Conservation (phyloP, 208 protist species). For the Naegleria lovaniensis region DNA sequence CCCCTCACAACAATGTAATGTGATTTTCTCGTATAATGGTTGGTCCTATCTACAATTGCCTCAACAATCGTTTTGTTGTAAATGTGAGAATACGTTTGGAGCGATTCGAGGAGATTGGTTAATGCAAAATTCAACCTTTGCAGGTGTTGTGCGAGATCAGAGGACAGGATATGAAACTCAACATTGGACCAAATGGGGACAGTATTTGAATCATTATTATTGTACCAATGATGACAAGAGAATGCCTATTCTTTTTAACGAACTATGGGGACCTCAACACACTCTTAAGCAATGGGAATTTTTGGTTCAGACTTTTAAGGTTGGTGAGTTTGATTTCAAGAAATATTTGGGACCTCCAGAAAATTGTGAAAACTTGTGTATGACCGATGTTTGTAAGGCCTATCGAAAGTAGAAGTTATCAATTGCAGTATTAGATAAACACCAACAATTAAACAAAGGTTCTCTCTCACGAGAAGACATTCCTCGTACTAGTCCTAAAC, state of each 20-base stretch:
- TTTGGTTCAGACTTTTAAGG: background rate
- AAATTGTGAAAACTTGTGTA: background rate
- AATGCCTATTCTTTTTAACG: background rate
- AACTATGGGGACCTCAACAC: background rate
- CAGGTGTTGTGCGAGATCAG: background rate
- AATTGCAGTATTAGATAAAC: too few relatives aligned
- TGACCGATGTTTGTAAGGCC: background rate
- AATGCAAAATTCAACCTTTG: background rate
- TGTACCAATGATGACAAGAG: background rate
- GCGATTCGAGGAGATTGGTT: background rate
- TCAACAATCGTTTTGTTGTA: background rate
- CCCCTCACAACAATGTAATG: background rate
- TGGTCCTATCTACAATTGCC: background rate
- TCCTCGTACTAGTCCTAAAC: too few relatives aligned
- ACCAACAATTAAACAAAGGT: too few relatives aligned
- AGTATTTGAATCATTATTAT: slow-evolving; percentile 2
- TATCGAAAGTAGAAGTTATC: background rate
- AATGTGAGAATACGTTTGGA: background rate
- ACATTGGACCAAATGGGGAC: background rate
- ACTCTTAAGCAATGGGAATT: background rate
- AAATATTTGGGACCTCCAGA: background rate
- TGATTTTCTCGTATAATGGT: background rate
- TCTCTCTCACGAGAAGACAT: too few relatives aligned
- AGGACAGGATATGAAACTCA: background rate
- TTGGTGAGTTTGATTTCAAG: background rate